These are phyloP conservation scores for Aureobasidium namibiae DNA, from an alignment of 2,329 filamentous ascomycete species.

Conservation along the genomic window DNA sequence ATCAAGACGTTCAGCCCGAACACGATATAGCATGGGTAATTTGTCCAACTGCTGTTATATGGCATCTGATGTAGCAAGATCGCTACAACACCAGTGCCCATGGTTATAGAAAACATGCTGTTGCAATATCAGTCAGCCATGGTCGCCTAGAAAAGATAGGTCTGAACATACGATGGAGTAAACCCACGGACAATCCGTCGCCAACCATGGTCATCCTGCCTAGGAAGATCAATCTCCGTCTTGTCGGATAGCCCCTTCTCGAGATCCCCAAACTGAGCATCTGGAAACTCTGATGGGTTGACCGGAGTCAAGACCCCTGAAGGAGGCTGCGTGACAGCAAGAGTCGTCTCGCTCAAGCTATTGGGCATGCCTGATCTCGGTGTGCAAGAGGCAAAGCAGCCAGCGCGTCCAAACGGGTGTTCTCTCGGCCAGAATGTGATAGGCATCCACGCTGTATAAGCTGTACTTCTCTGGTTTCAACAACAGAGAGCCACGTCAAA, in stretches of 20 bases:
- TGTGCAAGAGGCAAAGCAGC: neutral
- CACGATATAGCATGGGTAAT: slow-evolving; percentile 52
- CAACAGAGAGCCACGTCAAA: neutral
- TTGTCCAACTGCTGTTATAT: slow-evolving; percentile 50
- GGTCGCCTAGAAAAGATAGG: neutral
- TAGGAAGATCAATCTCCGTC: slow-evolving; percentile 1
- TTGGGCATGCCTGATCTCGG: slow-evolving; percentile 1
- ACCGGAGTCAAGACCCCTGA: slow-evolving; percentile 9
- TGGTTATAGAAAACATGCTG: slow-evolving; percentile 25
- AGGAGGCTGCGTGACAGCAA: slow-evolving; percentile 10
- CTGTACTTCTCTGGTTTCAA: neutral
- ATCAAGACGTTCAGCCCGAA: slow-evolving; percentile 53
- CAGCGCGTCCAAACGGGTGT: slow-evolving; percentile 7
- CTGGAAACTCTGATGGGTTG: slow-evolving; percentile 1
- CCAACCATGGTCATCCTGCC: slow-evolving; percentile 9
- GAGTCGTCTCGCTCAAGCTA: slow-evolving; percentile 8
- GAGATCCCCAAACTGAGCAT: neutral
- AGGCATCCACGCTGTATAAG: slow-evolving; percentile 1
- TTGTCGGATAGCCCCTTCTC: slow-evolving; percentile 4
- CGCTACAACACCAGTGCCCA: slow-evolving; percentile 62
- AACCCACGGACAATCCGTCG: slow-evolving; percentile 10
- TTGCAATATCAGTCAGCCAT: neutral
- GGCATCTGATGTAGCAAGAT: slow-evolving; percentile 56
- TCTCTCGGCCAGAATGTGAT: neutral
- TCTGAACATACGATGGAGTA: neutral